Evolutionary conservation across 805 yeast genomes (phyloP), one percentile per base, ranked within the genome.

Genomic region (Spathaspora boniae): DNA sequence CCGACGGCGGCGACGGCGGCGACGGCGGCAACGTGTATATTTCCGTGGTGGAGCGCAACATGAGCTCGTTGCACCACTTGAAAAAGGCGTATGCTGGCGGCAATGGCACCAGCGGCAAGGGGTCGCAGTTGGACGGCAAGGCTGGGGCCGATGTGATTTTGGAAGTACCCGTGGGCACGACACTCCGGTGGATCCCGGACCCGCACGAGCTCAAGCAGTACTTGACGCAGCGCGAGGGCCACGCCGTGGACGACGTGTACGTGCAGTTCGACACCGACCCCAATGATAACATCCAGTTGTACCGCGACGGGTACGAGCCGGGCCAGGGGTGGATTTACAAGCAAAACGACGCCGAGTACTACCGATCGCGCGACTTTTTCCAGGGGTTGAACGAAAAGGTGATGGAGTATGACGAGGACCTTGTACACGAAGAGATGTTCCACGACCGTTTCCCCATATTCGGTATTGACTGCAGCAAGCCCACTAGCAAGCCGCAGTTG

Each of bases 1-100:
- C 98, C 0, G 95, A 89, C 58, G 98, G 98, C n/a, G 98, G 98
- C 7, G 97, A 93, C 61, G 98, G 98, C 20, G 98, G 98, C 4
- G 65, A 70, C 42, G 98, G 98, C 16, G 98, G 98, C 2, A 72
- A 81, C 35, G 73, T 93, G 2, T 91, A 82, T 53, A 76, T 93
- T 2, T 86, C 82, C 53, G 96, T 95, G 3, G 79, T 81, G 2
- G 76, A 76, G 33, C 31, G 31, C 26, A 85, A 84, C 16, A 48
- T 85, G 28, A 74, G 79, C 24, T 81, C 93, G 4, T 58, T 93
- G 40, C 87, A 86, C 47, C 78, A 78, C 41, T 50, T 91, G 19
- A 74, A 74, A 41, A 73, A 82, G 24, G 72, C 72, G 11, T 87
- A 88, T 57, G 65, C 65, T 12, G 96, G 97, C 0, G 73, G 70